phyloP scores from a whole-genome alignment of 768 basidiomycete species.

The Lactarius indigo region DNA sequence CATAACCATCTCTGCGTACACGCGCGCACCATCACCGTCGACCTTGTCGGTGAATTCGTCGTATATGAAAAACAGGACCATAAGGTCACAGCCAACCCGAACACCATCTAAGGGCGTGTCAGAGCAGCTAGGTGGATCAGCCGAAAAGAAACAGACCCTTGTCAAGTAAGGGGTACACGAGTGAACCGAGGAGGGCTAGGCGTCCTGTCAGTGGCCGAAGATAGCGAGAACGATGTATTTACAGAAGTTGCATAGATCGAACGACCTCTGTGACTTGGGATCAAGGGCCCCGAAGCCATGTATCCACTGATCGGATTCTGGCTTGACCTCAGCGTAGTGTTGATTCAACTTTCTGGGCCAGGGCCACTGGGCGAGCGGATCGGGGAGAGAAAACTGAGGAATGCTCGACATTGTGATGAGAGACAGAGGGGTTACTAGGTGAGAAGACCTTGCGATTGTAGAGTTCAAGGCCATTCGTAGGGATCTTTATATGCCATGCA shows the following conservation, averaged over 20 bases:
- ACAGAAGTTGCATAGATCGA: constrained; percentile 40
- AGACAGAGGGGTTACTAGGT: not conserved
- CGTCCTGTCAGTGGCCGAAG: not conserved
- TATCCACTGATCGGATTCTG: constrained; percentile 38
- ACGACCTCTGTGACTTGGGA: constrained; percentile 36
- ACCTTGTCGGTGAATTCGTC: constrained; percentile 49
- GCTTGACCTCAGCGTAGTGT: constrained; percentile 34
- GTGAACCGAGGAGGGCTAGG: constrained; percentile 37
- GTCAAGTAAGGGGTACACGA: constrained; percentile 35
- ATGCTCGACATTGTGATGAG: constrained; percentile 1
- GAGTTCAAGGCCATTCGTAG: not conserved
- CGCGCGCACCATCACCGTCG: constrained; percentile 30
- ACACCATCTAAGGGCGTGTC: not conserved
- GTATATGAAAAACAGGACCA: constrained; percentile 48
- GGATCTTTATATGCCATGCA: not conserved
- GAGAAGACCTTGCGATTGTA: not conserved
- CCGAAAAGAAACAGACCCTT: constrained; percentile 30
- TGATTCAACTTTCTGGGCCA: constrained; percentile 42
- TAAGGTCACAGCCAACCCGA: constrained; percentile 48
- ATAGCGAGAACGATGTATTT: not conserved
- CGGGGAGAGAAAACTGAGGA: constrained; percentile 32
- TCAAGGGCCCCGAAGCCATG: constrained; percentile 38
- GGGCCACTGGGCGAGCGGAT: constrained; percentile 43
- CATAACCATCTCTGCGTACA: constrained; percentile 36
- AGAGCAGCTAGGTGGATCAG: not conserved